Base-by-base conservation (phyloP, 345 rosid genomes). In the Turritis glabra region DNA sequence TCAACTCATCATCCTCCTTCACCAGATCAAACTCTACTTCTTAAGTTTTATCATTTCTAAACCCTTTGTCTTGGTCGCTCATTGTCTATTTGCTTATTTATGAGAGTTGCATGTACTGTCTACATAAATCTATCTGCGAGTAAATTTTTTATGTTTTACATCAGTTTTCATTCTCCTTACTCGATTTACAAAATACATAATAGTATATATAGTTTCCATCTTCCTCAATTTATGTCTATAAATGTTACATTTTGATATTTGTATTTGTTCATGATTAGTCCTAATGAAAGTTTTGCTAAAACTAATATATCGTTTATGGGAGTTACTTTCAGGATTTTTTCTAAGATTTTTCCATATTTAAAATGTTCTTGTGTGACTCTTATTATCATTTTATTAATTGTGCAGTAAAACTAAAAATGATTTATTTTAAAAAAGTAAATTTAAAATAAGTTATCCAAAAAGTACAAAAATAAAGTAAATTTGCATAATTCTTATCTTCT, bases 1-100 rank as follows among this genome's bases (percentile, higher is more conserved):
- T 93, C 71, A 86, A 90, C 80, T 79, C 91, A 4, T 85, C 96
- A 12, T 80, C 91, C 26, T 84, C 89, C 43, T 67, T 85, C 58
- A 80, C 89, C 8, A 78, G 89, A 80, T 89, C 91, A 33, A 83
- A 79, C 50, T 83, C 94, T 54, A 75, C 77, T 27, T 62, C 54
- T 55, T 77, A 35, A 77, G 37, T 70, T 69, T 62, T 44, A 51
- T 68, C 33, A 67, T 14, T 56, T 25, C 13, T 11, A 35, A 25
- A 30, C 33, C 35, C 25, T 44, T 64, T 25, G 72, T 57, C 59
- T 35, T 40, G 33, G 35, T 46, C 18, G 29, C 14, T 55, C 38
- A 2, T 57, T 35, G 43, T 35, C 38, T 30, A 30, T 51, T 38
- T 58, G n/a, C 47, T 18, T 59, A 8, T 26, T 50, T 60, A 32